These are phyloP conservation scores for Puccinia brachypodii DNA, from an alignment of 1,284 basidiomycete genomes.

Conservation along the genomic window DNA sequence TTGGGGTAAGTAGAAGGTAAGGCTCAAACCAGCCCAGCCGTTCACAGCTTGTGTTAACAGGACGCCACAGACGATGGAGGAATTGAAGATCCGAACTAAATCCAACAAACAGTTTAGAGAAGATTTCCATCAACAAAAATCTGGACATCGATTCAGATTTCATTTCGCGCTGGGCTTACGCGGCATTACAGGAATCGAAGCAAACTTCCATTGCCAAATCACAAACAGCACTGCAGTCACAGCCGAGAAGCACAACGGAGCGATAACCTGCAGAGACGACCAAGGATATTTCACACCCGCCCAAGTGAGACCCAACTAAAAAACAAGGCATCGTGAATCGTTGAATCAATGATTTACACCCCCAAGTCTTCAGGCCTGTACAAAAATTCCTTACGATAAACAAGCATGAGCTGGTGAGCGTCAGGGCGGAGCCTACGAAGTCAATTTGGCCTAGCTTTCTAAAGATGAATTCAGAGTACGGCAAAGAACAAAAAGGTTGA, in stretches of 20 bases:
- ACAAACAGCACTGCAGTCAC: conserved; percentile 50
- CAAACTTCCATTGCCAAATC: conserved; percentile 51
- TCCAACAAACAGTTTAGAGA: background rate
- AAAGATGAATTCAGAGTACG: background rate
- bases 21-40: conserved; percentile 33
- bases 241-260: conserved; percentile 51
- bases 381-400: background rate
- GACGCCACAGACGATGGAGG: background rate
- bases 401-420: background rate
- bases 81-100: background rate
- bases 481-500: background rate
- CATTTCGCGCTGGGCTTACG: conserved; percentile 51
- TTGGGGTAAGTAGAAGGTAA: conserved; percentile 53
- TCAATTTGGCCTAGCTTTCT: background rate
- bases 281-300: conserved; percentile 41
- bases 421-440: background rate
- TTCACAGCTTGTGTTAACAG: background rate
- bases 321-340: background rate
- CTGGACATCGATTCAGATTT: too few relatives aligned
- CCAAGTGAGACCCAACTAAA: conserved; percentile 6
- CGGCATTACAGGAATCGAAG: conserved; percentile 51
- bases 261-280: conserved; percentile 51
- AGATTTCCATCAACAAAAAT: too few relatives aligned
- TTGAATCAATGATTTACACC: background rate
- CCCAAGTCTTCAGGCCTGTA: background rate